A percentile compares a stretch with the other conserved stretches of the same genome.
Evolutionary conservation across 164 flowering plant species (phyloP).

Genomic region (Umbilicus rupestris): DNA sequence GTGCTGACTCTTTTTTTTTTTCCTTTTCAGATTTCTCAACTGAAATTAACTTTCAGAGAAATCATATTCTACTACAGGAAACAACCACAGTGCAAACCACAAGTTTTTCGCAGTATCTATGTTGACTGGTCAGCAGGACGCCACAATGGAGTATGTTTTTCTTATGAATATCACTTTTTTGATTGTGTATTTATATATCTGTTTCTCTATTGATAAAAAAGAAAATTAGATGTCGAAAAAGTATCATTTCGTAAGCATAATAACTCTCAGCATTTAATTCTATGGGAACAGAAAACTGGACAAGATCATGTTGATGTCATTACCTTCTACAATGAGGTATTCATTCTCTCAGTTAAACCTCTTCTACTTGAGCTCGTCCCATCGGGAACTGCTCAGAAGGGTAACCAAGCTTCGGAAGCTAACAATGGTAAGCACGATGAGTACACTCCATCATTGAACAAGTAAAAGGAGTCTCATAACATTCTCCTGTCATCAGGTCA

Average conservation of each 20-base stretch:
- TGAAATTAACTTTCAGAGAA: slow-evolving; percentile 72
- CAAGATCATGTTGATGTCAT: slow-evolving; percentile 87
- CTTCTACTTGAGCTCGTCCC: slow-evolving; percentile 73
- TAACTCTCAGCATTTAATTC: slow-evolving; percentile 14
- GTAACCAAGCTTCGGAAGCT: slow-evolving; percentile 37
- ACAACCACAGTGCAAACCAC: slow-evolving; percentile 91
- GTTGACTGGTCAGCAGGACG: slow-evolving; percentile 64
- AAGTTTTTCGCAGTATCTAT: slow-evolving; percentile 80
- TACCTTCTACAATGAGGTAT: slow-evolving; percentile 83
- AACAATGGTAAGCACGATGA: slow-evolving; percentile 35
- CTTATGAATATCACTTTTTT: background rate
- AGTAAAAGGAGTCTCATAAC: background rate
- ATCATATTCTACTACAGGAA: slow-evolving; percentile 78
- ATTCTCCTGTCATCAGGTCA: slow-evolving; percentile 34
- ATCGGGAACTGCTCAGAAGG: slow-evolving; percentile 33
- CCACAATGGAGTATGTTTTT: slow-evolving; percentile 55
- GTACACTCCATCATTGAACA: background rate
- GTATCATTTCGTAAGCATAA: background rate
- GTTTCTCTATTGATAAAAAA: background rate
- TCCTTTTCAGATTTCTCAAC: slow-evolving; percentile 79
- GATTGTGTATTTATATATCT: background rate
- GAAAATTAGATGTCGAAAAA: background rate
- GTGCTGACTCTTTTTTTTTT: slow-evolving; percentile 5
- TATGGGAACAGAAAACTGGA: slow-evolving; percentile 54
- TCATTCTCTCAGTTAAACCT: slow-evolving; percentile 76